Conservation (phyloP, 306 rosid species). For the Lathyrus aphaca region DNA sequence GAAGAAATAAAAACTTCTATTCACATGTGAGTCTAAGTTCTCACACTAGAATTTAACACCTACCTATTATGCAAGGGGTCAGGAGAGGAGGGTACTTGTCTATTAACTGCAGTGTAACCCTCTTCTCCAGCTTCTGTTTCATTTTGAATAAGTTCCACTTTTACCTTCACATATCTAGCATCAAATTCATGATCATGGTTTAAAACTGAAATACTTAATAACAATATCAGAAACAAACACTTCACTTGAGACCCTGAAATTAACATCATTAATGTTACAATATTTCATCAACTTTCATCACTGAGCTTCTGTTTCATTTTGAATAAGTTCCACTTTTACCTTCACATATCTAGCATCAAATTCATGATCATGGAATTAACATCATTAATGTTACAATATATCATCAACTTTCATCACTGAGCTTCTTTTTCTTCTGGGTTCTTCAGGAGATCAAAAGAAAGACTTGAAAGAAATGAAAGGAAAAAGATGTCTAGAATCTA, state of each 20-base stretch:
- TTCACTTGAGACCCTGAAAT: slow-evolving; percentile 47
- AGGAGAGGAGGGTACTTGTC: slow-evolving; percentile 79
- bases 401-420: background rate
- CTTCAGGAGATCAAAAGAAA: background rate
- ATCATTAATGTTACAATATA: slow-evolving; percentile 41
- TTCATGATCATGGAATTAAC: slow-evolving; percentile 37
- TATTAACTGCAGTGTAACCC: slow-evolving; percentile 46
- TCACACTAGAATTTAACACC: background rate
- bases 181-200: slow-evolving; percentile 40
- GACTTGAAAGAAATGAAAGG: too few species aligned
- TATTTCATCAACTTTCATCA: background rate
- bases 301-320: slow-evolving; percentile 24
- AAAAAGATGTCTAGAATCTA: too few species aligned
- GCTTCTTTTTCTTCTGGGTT: background rate
- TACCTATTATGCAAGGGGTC: slow-evolving; percentile 88
- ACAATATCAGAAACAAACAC: slow-evolving; percentile 44
- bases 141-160: slow-evolving; percentile 37
- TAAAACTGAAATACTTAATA: slow-evolving; percentile 49
- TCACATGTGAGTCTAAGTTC: too few species aligned
- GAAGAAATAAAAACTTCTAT: background rate
- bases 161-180: slow-evolving; percentile 41
- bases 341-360: slow-evolving; percentile 47
- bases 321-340: slow-evolving; percentile 34
- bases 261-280: slow-evolving; percentile 46
- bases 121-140: slow-evolving; percentile 38